Evolutionary conservation across 805 yeast species (phyloP).

Genomic region (Myxozyma nipponensis): DNA sequence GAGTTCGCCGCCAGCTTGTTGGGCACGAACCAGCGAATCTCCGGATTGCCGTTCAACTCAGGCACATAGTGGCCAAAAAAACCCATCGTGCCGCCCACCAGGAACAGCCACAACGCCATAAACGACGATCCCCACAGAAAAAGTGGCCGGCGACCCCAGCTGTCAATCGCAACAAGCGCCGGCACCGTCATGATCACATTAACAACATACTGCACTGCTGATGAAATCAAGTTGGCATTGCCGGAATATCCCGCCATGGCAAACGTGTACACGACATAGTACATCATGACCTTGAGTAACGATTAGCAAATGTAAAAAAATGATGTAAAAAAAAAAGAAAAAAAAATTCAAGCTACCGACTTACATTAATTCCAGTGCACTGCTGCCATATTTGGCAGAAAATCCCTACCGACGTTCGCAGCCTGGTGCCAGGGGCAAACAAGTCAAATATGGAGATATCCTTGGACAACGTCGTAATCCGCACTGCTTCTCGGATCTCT

Average conservation of each 20-base stretch:
- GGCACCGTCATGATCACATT: conserved; percentile 56
- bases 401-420: conserved; percentile 46
- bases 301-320: neutral
- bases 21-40: conserved; percentile 18
- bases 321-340: too few species aligned
- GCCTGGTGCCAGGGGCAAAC: conserved; percentile 48
- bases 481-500: conserved; percentile 55
- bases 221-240: conserved; percentile 49
- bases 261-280: conserved; percentile 61
- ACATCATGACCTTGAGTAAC: conserved; percentile 54
- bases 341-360: neutral
- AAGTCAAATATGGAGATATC: conserved; percentile 46
- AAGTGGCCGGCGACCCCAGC: conserved; percentile 57
- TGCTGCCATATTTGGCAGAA: conserved; percentile 53
- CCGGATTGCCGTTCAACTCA: conserved; percentile 14
- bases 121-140: conserved; percentile 15
- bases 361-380: conserved; percentile 59
- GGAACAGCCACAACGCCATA: conserved; percentile 18
- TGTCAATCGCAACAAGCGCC: conserved; percentile 55
- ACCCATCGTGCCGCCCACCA: conserved; percentile 20
- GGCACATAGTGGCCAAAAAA: conserved; percentile 10
- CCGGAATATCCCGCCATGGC: conserved; percentile 37
- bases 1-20: conserved; percentile 40
- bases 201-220: conserved; percentile 55
- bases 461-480: conserved; percentile 49